These are phyloP conservation scores for Malassezia arunalokei DNA, from an alignment of 1,284 basidiomycete species.

Conservation along the genomic window DNA sequence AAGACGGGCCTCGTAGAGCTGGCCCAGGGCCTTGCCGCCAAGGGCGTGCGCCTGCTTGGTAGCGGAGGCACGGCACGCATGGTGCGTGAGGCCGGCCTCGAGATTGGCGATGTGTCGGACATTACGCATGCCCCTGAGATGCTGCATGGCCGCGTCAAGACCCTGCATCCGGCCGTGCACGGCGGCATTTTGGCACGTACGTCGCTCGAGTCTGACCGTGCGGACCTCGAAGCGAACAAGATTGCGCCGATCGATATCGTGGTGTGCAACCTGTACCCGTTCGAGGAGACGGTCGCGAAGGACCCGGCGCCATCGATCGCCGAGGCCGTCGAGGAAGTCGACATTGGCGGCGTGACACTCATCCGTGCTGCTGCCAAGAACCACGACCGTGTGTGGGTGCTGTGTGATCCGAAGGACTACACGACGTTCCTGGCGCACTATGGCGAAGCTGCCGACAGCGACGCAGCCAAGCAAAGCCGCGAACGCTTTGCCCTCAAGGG, in stretches of 20 bases:
- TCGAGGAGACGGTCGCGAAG: slow-evolving; percentile 65
- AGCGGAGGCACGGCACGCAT: slow-evolving; percentile 96
- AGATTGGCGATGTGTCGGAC: slow-evolving; percentile 90
- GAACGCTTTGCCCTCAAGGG: slow-evolving; percentile 87
- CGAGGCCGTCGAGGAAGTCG: slow-evolving; percentile 91
- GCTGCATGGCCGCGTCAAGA: slow-evolving; percentile 96
- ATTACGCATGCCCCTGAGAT: slow-evolving; percentile 99
- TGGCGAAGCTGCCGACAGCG: slow-evolving; percentile 47
- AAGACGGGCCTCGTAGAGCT: slow-evolving; percentile 82
- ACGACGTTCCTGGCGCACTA: slow-evolving; percentile 62
- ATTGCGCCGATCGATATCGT: slow-evolving; percentile 43
- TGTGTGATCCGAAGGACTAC: slow-evolving; percentile 93
- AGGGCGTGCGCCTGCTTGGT: slow-evolving; percentile 78
- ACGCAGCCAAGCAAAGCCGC: slow-evolving; percentile 55
- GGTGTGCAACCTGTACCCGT: slow-evolving; percentile 96
- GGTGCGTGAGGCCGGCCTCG: slow-evolving; percentile 82
- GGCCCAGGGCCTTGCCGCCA: slow-evolving; percentile 65
- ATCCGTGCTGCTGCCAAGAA: slow-evolving; percentile 97
- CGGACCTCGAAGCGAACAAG: slow-evolving; percentile 32
- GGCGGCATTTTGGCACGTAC: slow-evolving; percentile 56
- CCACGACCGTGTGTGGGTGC: slow-evolving; percentile 60
- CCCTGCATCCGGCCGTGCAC: slow-evolving; percentile 95
- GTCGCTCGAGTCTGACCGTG: slow-evolving; percentile 33
- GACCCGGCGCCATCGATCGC: slow-evolving; percentile 79
- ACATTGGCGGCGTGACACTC: slow-evolving; percentile 96